A percentile compares a stretch with the other conserved stretches of the same genome.
Conservation (phyloP, 495 filamentous ascomycete genomes). For the Annulohypoxylon nitens region DNA sequence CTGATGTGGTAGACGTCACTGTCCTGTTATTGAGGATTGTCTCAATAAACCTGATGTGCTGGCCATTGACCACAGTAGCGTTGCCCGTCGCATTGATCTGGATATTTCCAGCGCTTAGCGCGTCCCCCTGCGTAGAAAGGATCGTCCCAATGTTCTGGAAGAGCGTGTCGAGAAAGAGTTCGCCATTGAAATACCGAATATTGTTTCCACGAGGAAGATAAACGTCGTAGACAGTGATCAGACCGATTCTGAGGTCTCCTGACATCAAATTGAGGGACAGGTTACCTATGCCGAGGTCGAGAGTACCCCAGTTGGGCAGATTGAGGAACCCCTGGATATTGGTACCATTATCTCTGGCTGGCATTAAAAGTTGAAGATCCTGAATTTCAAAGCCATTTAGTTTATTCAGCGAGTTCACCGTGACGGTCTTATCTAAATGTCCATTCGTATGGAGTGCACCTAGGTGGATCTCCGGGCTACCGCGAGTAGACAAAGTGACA, state of each 20-base stretch:
- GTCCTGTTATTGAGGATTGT: constrained; percentile 59
- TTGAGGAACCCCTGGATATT: constrained; percentile 55
- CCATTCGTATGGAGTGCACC: constrained; percentile 54
- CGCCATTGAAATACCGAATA: constrained; percentile 55
- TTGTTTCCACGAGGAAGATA: constrained; percentile 62
- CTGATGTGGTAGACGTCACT: constrained; percentile 54
- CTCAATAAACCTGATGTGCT: constrained; percentile 61
- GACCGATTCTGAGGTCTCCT: constrained; percentile 56
- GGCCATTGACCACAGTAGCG: constrained; percentile 57
- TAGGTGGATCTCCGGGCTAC: constrained; percentile 52
- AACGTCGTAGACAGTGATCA: constrained; percentile 57
- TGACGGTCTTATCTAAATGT: constrained; percentile 58
- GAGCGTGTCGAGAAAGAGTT: constrained; percentile 51
- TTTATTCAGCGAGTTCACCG: constrained; percentile 56
- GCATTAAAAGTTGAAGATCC: constrained; percentile 56
- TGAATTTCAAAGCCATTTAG: constrained; percentile 60
- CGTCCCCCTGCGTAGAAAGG: constrained; percentile 49
- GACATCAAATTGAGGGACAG: constrained; percentile 60
- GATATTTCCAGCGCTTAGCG: constrained; percentile 56
- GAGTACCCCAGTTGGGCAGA: constrained; percentile 61
- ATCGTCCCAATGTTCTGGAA: constrained; percentile 56
- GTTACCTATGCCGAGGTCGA: constrained; percentile 64
- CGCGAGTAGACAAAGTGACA: constrained; percentile 55
- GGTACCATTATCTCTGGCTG: constrained; percentile 55
- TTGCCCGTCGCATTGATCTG: constrained; percentile 59